Base-by-base conservation (phyloP, 1,284 basidiomycete species). In the Cryptococcus floricola region DNA sequence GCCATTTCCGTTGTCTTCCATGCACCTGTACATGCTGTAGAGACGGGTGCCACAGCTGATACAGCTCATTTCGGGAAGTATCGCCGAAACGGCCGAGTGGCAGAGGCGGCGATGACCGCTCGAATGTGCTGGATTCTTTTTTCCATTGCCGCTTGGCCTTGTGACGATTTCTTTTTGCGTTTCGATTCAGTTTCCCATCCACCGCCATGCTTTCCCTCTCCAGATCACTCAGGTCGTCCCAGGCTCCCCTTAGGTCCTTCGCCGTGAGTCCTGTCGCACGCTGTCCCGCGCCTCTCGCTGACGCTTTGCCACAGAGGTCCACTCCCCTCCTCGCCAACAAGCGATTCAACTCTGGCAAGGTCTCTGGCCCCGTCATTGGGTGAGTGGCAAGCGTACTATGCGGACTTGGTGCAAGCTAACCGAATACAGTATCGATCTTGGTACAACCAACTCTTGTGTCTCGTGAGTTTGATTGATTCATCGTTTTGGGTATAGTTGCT, bases 401-500 rank as follows among this genome's bases (percentile, higher is more conserved):
- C 9, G 34, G 31, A 13, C 16, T 2, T 34, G 25, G 45, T n/a
- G 10, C 7, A 10, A 9, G 46, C 34, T 53, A 39, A 54, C 25
- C 41, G 41, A 14, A 14, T 47, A 5, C 43, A 68, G 79, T 73
- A 80, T 80, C 71, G 79, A 80, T 73, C 67, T 80, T 12, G 79
- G 79, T 52, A 78, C 78, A 34, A 78, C 74, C 60, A 93, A 94
- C 81, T 95, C 91, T 59, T 95, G 92, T 80, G 91, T 94, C 61
- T 87, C 91, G 68, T 70, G 58, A 68, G 68, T 60, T 12, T 39
- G 13, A 19, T 18, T 19, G 13, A 19, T 18, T 19, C n/a, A 16
- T 19, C 7, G 14, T 34, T 18, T 18, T 18, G 25, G 1, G 14
- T 31, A 14, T 19, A 13, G 23, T 34, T 42, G 27, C 19, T 50